Percentiles rank a stretch among this genome's conserved stretches.
Evolutionary conservation across 306 rosid species (phyloP).

Genomic region (Cucumis hystrix): DNA sequence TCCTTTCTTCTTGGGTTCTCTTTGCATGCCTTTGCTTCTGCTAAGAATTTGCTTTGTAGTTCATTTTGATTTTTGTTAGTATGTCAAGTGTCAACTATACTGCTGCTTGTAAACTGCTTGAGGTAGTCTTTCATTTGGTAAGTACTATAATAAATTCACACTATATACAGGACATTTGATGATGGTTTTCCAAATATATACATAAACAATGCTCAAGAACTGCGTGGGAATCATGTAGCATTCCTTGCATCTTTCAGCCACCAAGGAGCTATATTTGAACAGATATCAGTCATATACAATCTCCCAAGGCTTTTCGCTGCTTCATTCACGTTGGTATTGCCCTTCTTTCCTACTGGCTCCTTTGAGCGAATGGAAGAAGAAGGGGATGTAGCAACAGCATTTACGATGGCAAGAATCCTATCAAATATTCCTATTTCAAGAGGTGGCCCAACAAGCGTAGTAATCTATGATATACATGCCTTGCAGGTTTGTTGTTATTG

Average conservation of each 20-base stretch:
- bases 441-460: constrained; percentile 93
- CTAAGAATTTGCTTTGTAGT: not conserved
- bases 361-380: constrained; percentile 99
- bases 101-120: not conserved
- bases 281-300: constrained; percentile 82
- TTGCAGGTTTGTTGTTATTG: constrained; percentile 52
- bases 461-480: constrained; percentile 92
- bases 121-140: not conserved
- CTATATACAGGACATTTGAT: constrained; percentile 59
- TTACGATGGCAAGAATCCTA: constrained; percentile 93
- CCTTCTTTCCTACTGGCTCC: constrained; percentile 96
- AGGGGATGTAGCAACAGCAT: constrained; percentile 98
- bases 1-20: not conserved
- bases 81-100: not conserved
- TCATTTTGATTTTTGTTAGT: not conserved
- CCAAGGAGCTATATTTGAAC: constrained; percentile 84
- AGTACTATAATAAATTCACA: not conserved
- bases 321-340: constrained; percentile 87
- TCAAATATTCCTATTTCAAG: constrained; percentile 84
- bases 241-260: constrained; percentile 87
- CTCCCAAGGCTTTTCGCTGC: constrained; percentile 88
- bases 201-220: constrained; percentile 79
- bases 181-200: constrained; percentile 92
- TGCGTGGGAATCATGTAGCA: constrained; percentile 92
- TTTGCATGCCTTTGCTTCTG: not conserved